phyloP scores from a whole-genome alignment of 192 early-diverging fungal species.

The Backusella morwellensis region DNA sequence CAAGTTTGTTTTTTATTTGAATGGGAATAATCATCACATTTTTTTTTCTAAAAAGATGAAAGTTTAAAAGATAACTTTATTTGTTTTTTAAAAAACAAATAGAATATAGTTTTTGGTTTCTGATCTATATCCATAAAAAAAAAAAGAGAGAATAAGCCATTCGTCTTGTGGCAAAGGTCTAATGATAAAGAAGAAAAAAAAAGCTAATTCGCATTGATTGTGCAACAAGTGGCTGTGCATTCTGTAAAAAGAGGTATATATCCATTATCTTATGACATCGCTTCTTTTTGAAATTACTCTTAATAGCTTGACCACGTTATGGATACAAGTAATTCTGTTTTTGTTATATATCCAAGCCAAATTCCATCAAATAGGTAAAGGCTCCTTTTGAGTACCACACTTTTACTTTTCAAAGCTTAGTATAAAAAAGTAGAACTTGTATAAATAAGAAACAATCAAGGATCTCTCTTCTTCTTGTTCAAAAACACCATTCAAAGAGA shows the following conservation, averaged over 20 bases:
- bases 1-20: not conserved
- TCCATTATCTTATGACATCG: not conserved
- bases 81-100: not conserved
- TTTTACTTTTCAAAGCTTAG: not conserved
- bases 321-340: not conserved
- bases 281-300: too few species aligned
- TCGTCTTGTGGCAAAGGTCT: not conserved
- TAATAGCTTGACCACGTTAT: not conserved
- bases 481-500: not conserved
- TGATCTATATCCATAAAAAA: not conserved
- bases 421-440: not conserved
- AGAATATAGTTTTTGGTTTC: not conserved
- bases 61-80: not conserved
- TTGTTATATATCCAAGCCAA: not conserved
- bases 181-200: not conserved
- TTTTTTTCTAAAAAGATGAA: not conserved
- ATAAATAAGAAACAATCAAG: not conserved
- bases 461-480: too few species aligned
- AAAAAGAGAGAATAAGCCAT: not conserved
- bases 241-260: not conserved
- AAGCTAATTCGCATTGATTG: not conserved
- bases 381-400: not conserved
- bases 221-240: not conserved
- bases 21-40: not conserved
- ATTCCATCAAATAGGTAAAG: not conserved